Percentiles rank a stretch among this genome's conserved stretches.
Evolutionary conservation across 345 rosid genomes (phyloP).

Genomic region (Linum lewisii): DNA sequence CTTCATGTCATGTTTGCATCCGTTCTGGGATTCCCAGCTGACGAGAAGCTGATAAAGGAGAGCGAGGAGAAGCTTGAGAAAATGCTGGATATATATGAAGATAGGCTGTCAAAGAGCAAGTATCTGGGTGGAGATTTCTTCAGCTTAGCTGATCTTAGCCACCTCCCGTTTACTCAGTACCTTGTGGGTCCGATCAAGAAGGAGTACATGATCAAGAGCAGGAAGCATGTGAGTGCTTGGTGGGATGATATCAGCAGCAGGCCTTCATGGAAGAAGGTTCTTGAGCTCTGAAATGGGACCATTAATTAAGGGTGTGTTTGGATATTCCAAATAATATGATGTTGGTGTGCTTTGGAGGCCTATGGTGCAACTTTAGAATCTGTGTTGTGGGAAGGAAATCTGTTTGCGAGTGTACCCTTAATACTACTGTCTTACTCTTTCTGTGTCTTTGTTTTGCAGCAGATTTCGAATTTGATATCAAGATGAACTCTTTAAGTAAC

Average conservation of each 20-base stretch:
- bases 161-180: conserved; percentile 49
- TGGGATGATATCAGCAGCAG: conserved; percentile 58
- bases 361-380: too few species aligned
- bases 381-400: too few species aligned
- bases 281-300: conserved; percentile 25
- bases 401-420: too few species aligned
- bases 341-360: too few species aligned
- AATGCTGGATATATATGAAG: conserved; percentile 53
- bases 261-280: conserved; percentile 51
- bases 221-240: conserved; percentile 56
- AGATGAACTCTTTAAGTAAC: too few species aligned
- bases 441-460: too few species aligned
- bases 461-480: too few species aligned
- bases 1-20: conserved; percentile 37
- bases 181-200: conserved; percentile 44
- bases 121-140: conserved; percentile 63
- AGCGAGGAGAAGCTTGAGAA: conserved; percentile 46
- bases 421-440: too few species aligned
- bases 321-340: too few species aligned
- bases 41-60: conserved; percentile 40
- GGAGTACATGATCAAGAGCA: conserved; percentile 40
- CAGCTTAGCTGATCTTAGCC: conserved; percentile 60
- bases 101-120: conserved; percentile 46
- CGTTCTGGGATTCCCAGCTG: conserved; percentile 29
- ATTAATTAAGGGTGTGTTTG: too few species aligned